These are phyloP conservation scores for Amphibolis antarctica DNA, from an alignment of 106 monocot species.

Conservation along the genomic window DNA sequence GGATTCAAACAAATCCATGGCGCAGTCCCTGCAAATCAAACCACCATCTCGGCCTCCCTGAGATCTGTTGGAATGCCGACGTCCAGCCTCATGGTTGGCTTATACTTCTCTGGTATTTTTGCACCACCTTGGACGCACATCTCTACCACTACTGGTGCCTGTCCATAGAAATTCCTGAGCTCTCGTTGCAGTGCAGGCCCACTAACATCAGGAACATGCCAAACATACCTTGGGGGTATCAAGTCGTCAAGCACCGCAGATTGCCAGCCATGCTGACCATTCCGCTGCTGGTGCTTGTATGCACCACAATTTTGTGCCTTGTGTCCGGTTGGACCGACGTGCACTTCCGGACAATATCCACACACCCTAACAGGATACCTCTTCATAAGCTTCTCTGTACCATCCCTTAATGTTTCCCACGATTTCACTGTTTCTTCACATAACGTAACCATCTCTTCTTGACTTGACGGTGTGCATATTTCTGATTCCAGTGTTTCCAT, in stretches of 20 bases:
- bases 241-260: slow-evolving; percentile 69
- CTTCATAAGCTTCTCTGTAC: slow-evolving; percentile 63
- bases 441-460: slow-evolving; percentile 35
- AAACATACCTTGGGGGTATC: slow-evolving; percentile 81
- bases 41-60: slow-evolving; percentile 92
- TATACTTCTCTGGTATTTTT: slow-evolving; percentile 63
- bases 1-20: too few relatives aligned
- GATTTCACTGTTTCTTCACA: slow-evolving; percentile 49
- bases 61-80: slow-evolving; percentile 64
- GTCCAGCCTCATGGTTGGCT: slow-evolving; percentile 78
- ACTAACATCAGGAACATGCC: slow-evolving; percentile 63
- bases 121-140: slow-evolving; percentile 77
- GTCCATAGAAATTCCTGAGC: slow-evolving; percentile 80
- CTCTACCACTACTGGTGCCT: slow-evolving; percentile 94
- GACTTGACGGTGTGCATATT: slow-evolving; percentile 15
- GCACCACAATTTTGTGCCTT: slow-evolving; percentile 95
- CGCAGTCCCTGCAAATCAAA: slow-evolving; percentile 22
- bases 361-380: slow-evolving; percentile 85
- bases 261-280: slow-evolving; percentile 99
- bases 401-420: slow-evolving; percentile 70
- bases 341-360: slow-evolving; percentile 94
- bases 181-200: slow-evolving; percentile 43
- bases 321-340: slow-evolving; percentile 72
- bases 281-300: slow-evolving; percentile 86
- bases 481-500: slow-evolving; percentile 42